These are phyloP conservation scores for Amesomyces nigricolor DNA, from an alignment of 2,329 filamentous ascomycete species.

Conservation along the genomic window DNA sequence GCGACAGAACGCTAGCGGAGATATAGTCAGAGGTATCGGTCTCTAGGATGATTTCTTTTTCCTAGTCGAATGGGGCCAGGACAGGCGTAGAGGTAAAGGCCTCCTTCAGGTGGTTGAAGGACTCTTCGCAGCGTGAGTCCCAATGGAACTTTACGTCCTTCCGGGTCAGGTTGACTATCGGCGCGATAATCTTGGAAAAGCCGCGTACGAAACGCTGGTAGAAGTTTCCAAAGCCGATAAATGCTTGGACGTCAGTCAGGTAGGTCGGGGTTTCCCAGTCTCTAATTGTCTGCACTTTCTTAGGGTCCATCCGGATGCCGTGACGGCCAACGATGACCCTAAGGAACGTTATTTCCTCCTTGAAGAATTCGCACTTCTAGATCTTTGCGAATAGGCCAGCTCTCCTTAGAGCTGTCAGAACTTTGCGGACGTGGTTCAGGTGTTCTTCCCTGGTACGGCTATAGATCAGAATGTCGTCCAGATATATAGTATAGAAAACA, in stretches of 20 bases:
- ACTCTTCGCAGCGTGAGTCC: not conserved
- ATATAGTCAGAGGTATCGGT: not conserved
- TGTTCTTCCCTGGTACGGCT: not conserved
- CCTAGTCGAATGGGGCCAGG: not conserved
- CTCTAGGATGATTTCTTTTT: not conserved
- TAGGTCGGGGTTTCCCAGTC: not conserved
- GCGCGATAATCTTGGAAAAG: not conserved
- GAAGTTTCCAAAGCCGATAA: slow-evolving; percentile 8
- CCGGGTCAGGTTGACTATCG: not conserved
- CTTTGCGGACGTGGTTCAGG: not conserved
- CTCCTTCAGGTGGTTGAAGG: not conserved
- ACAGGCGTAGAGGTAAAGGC: not conserved
- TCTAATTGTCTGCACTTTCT: not conserved
- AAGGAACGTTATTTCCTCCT: not conserved
- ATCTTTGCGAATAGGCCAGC: not conserved
- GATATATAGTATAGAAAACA: slow-evolving; percentile 12
- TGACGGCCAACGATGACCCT: not conserved
- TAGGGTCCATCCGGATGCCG: not conserved
- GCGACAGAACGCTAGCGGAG: not conserved
- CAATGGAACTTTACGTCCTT: not conserved
- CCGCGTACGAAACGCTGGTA: not conserved
- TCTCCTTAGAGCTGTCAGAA: not conserved
- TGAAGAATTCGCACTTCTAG: not conserved
- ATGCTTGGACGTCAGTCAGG: not conserved
- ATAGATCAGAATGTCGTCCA: slow-evolving; percentile 14